These are phyloP conservation scores for Oryza punctata DNA, from an alignment of 176 grass and related monocot species.

Conservation along the genomic window DNA sequence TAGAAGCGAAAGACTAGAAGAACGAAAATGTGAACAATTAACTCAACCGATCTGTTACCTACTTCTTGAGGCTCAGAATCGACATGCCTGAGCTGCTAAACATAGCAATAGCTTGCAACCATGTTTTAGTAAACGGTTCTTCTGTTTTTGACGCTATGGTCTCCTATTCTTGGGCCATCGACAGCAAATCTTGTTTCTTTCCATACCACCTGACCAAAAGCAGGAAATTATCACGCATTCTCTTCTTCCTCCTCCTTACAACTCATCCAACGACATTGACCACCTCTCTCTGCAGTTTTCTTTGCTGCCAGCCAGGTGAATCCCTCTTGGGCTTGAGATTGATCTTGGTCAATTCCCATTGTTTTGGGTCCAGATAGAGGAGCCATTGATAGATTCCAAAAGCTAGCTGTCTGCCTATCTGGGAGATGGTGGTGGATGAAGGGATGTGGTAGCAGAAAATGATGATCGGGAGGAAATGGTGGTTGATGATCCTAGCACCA, in stretches of 20 bases:
- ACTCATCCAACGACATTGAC: not conserved
- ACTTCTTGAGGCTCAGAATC: not conserved
- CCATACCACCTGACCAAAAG: not conserved
- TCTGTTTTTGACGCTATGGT: not conserved
- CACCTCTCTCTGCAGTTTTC: not conserved
- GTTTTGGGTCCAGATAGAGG: not conserved
- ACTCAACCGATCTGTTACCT: too few species aligned
- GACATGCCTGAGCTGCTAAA: conserved; percentile 15
- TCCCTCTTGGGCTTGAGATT: not conserved
- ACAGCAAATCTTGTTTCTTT: not conserved
- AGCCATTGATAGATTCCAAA: not conserved
- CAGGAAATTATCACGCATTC: not conserved
- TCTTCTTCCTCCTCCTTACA: not conserved
- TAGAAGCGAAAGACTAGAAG: too few species aligned
- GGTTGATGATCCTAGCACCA: conserved; percentile 6
- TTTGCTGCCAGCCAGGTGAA: not conserved
- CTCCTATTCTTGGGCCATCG: conserved; percentile 28
- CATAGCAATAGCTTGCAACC: not conserved
- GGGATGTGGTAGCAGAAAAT: not conserved
- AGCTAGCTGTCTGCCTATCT: not conserved
- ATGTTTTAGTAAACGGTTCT: conserved; percentile 14
- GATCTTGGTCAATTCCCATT: not conserved
- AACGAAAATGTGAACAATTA: too few species aligned
- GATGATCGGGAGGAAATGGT: not conserved
- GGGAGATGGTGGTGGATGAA: not conserved